Evolutionary conservation across 768 basidiomycete genomes (phyloP), one percentile per base, ranked within the genome.

Genomic region (Amanita brunnescens): DNA sequence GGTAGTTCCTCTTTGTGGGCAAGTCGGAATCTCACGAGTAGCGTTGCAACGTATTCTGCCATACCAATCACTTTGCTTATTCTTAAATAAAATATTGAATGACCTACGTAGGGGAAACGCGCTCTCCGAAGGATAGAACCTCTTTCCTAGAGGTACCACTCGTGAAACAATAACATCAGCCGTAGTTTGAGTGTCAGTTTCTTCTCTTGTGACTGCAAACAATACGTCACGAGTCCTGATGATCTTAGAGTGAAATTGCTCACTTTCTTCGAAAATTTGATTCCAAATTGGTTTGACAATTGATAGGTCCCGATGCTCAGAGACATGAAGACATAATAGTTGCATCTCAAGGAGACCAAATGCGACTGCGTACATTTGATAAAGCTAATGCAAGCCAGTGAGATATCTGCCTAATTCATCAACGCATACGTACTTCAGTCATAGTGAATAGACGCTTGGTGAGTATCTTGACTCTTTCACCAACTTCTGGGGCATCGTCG

Each of bases 101-200:
- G 26, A 65, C 89, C 62, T 59, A 93, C 92, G 79, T 24, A 93
- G 70, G 14, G 92, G 92, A 67, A 95, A 93, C 8, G 91, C 87
- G 53, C 82, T 83, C 55, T 92, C 90, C 2, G 92, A 95, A 0
- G 93, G 91, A 62, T 88, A 91, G 64, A 94, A 95, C 18, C 89
- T 75, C 58, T 88, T 83, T 16, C 87, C 91, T 4, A 96, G 73
- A 2, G 83, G 77, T 18, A 83, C 75, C 14, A 93, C 70, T 55
- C 74, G 80, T 12, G 77, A 74, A 32, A 81, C 70, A 48, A 93
- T 75, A 13, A 75, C 70, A 57, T 90, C 85, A 39, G 84, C 77
- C 47, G 55, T 78, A 67, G 54, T 70, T 37, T 71, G 66, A 7
- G 75, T 67, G 54, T 84, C 78, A n/a, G 73, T 69, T 1, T 78